A percentile compares a stretch with the other conserved stretches of the same genome.
phyloP scores from a whole-genome alignment of 2,329 filamentous ascomycete genomes.

The Diaporthe aspalathi region DNA sequence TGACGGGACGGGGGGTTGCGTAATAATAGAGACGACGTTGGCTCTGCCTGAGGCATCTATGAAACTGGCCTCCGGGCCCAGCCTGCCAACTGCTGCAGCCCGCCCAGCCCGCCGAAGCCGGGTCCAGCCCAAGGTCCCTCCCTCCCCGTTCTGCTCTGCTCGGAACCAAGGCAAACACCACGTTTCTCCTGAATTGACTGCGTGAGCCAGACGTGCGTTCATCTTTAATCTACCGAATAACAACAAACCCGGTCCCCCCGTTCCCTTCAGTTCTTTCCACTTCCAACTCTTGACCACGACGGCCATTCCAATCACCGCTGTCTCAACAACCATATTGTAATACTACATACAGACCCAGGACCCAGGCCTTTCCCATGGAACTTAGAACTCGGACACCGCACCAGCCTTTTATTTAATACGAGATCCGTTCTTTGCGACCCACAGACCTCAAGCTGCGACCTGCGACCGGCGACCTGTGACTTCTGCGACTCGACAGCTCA shows the following conservation, averaged over 20 bases:
- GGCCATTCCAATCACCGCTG: neutral
- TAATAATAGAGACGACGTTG: too few relatives aligned
- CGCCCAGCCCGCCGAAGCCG: neutral
- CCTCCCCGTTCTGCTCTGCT: neutral
- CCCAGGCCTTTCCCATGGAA: conserved; percentile 26
- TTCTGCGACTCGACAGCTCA: conserved; percentile 18
- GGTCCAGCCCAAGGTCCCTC: neutral
- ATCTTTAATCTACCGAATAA: conserved; percentile 25
- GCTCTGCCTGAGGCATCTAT: conserved; percentile 22
- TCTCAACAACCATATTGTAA: conserved; percentile 20
- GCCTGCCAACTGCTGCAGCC: conserved; percentile 10
- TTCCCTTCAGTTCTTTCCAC: conserved; percentile 2
- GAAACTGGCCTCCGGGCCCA: conserved; percentile 23
- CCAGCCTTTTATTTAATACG: conserved; percentile 32
- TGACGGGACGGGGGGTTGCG: conserved; percentile 7
- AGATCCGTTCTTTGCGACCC: conserved; percentile 31
- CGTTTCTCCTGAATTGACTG: conserved; percentile 17
- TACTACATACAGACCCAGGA: conserved; percentile 4
- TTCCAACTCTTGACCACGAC: conserved; percentile 20
- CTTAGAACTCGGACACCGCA: conserved; percentile 18
- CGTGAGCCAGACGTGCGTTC: conserved; percentile 20
- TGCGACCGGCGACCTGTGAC: conserved; percentile 24
- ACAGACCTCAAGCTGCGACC: conserved; percentile 36
- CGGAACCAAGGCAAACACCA: conserved; percentile 28
- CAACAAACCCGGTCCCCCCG: conserved; percentile 1